Evolutionary conservation across 2,329 filamentous ascomycete species (phyloP).

Genomic region (Biscogniauxia mediterranea): DNA sequence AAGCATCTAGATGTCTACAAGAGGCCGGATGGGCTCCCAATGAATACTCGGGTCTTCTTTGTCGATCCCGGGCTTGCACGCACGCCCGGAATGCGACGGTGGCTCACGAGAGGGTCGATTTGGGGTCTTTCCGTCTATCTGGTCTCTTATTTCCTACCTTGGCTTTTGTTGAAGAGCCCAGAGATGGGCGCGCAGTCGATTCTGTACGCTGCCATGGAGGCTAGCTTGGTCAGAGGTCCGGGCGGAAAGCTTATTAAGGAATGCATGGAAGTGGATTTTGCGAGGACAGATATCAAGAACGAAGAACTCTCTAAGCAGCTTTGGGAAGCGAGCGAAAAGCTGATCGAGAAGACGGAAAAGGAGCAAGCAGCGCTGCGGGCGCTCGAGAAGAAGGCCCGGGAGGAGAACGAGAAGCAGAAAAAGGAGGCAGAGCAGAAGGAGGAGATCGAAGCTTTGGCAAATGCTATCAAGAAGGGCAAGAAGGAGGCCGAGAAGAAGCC

Average conservation of each 20-base stretch:
- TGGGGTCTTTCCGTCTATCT: slow-evolving; percentile 78
- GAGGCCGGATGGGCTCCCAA: slow-evolving; percentile 77
- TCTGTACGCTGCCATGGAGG: slow-evolving; percentile 82
- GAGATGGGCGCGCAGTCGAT: slow-evolving; percentile 83
- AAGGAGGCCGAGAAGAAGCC: slow-evolving; percentile 32
- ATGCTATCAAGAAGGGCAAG: slow-evolving; percentile 35
- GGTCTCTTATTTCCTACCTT: slow-evolving; percentile 74
- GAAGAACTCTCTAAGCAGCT: slow-evolving; percentile 79
- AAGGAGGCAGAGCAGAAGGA: slow-evolving; percentile 31
- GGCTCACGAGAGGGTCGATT: slow-evolving; percentile 81
- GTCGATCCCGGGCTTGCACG: slow-evolving; percentile 83
- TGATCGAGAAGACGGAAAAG: slow-evolving; percentile 81
- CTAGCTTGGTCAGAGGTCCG: slow-evolving; percentile 58
- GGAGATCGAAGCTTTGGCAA: slow-evolving; percentile 28
- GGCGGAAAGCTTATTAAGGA: slow-evolving; percentile 84
- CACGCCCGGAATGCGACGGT: slow-evolving; percentile 83
- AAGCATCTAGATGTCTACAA: slow-evolving; percentile 85
- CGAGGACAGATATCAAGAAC: slow-evolving; percentile 71
- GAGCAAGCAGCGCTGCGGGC: slow-evolving; percentile 57
- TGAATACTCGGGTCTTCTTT: slow-evolving; percentile 79
- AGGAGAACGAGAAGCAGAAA: slow-evolving; percentile 32
- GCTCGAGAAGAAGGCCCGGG: slow-evolving; percentile 39
- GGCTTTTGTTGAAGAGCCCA: slow-evolving; percentile 84
- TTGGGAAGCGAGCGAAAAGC: slow-evolving; percentile 84
- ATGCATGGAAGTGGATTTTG: slow-evolving; percentile 72